Evolutionary conservation across 768 basidiomycete species (phyloP), one percentile per base, ranked within the genome.

Genomic region (Piloderma croceum): DNA sequence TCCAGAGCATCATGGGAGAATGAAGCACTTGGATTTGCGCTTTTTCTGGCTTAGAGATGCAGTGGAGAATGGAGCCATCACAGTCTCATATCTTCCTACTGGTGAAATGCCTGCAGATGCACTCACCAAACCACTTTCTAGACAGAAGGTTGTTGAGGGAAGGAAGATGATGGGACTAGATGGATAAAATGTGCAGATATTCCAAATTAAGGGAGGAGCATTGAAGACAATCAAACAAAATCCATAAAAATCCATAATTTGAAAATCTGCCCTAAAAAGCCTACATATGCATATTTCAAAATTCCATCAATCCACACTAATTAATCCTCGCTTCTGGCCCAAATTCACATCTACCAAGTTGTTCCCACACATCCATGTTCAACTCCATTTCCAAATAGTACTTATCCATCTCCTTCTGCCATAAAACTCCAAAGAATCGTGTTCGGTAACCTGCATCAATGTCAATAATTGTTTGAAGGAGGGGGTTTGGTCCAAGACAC

Each of bases 1-100:
- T 44, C 62, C 62, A n/a, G 64, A 63, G 22, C 60, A 62, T 36
- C 58, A 61, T 53, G 56, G 52, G 2, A 47, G 50, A 3, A 50
- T 57, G 49, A 63, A 63, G 42, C 59, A 61, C 38, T 36, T 62
- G 1, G 57, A 59, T 32, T 41, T 59, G 12, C 43, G 48, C 1
- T 56, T 45, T 34, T 49, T 56, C 36, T 60, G 52, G 53, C 34
- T 60, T 27, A 42, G 59, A 13, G 50, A 54, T 34, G 43, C 27
- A 12, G 49, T 56, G 2, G 42, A 50, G 10, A 24, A 39, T 0
- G 38, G 36, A 19, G 25, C 24, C 13, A 52, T 61, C 12, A 5
- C n/a, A 1, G 18, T 55, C 18, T 12, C 31, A 17, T 45, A 56
- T 29, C 19, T 53, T 5, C 31, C 31, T 7, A 53, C 53, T 15